Percentiles rank a stretch among this genome's conserved stretches.
Evolutionary conservation across 2,329 filamentous ascomycete species (phyloP).

Genomic region (Penicillium sp.): DNA sequence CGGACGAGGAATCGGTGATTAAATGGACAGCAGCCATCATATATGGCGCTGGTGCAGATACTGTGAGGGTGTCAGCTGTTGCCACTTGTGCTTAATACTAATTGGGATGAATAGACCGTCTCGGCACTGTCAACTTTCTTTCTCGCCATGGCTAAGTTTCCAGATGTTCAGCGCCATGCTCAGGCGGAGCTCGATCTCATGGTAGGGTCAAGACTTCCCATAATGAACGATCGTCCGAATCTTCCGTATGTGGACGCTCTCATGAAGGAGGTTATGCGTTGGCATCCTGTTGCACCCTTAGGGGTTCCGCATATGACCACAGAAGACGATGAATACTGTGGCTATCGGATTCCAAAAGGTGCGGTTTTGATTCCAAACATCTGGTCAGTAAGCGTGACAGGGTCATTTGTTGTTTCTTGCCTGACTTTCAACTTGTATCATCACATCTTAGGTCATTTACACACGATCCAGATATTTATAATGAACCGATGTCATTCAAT

Average conservation of each 20-base stretch:
- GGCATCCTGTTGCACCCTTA: too few relatives aligned
- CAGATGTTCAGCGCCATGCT: too few relatives aligned
- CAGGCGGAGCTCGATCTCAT: too few relatives aligned
- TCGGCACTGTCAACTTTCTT: too few relatives aligned
- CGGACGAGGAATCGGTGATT: background rate
- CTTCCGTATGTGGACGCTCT: too few relatives aligned
- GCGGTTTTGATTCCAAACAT: background rate
- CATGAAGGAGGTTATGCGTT: too few relatives aligned
- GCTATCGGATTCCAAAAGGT: background rate
- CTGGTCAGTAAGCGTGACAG: background rate
- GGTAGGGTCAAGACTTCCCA: background rate
- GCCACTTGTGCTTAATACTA: too few relatives aligned
- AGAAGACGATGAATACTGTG: background rate
- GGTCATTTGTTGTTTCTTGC: background rate
- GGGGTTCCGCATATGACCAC: background rate
- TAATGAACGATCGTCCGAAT: too few relatives aligned
- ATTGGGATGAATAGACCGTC: too few relatives aligned
- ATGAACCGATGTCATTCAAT: constrained; percentile 39
- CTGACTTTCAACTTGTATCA: background rate
- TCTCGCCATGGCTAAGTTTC: too few relatives aligned
- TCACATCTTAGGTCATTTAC: background rate
- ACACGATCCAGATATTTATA: constrained; percentile 39
- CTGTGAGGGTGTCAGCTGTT: background rate
- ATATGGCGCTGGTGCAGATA: background rate
- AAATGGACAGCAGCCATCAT: background rate